Evolutionary conservation across 192 early-diverging fungal species (phyloP).

Genomic region (Coemansia sp.): DNA sequence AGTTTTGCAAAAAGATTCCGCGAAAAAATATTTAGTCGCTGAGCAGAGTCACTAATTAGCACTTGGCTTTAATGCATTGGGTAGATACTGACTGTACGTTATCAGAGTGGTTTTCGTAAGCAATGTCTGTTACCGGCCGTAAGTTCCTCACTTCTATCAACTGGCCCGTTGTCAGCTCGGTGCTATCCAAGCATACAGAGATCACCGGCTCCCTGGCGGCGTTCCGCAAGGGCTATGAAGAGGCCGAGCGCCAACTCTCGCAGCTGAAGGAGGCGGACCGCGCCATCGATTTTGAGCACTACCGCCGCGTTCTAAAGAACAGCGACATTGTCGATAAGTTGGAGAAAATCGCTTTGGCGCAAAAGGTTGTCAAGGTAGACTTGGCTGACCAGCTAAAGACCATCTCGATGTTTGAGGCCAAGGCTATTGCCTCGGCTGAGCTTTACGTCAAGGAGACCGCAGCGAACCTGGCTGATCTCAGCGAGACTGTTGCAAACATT

Average conservation of each 20-base stretch:
- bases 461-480: constrained; percentile 81
- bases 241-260: constrained; percentile 75
- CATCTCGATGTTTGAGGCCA: constrained; percentile 72
- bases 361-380: constrained; percentile 81
- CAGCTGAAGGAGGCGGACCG: constrained; percentile 82
- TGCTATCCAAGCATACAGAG: constrained; percentile 80
- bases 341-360: constrained; percentile 77
- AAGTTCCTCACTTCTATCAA: constrained; percentile 76
- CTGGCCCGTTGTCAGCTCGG: constrained; percentile 82
- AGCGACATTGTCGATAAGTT: constrained; percentile 83
- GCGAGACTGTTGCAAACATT: constrained; percentile 88
- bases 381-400: constrained; percentile 81
- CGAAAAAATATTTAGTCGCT: not conserved
- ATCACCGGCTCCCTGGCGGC: constrained; percentile 79
- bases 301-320: constrained; percentile 89
- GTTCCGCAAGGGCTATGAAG: constrained; percentile 95
- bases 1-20: not conserved
- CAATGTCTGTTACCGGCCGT: constrained; percentile 54
- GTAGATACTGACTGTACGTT: constrained; percentile 2
- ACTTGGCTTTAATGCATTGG: not conserved
- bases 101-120: not conserved
- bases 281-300: constrained; percentile 84
- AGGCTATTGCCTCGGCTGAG: constrained; percentile 73
- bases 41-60: not conserved
- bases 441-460: constrained; percentile 82